phyloP scores from a whole-genome alignment of 2,329 filamentous ascomycete species.

The Sporothrix brasiliensis region DNA sequence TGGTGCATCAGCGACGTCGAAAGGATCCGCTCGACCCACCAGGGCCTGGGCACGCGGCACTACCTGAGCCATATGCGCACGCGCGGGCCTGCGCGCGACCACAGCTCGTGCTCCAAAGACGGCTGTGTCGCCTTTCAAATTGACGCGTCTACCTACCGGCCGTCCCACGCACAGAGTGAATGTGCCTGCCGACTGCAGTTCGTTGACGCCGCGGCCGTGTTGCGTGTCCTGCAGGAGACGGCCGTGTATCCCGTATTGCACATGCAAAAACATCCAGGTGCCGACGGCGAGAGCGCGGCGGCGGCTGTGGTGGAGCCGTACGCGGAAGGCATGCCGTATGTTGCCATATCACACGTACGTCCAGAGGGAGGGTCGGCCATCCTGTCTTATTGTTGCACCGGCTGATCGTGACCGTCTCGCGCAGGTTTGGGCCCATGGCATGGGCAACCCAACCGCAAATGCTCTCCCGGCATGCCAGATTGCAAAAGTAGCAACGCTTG shows the following conservation, averaged over 20 bases:
- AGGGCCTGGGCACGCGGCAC: constrained; percentile 38
- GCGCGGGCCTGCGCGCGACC: constrained; percentile 33
- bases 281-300: not conserved
- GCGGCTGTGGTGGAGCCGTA: constrained; percentile 38
- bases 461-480: constrained; percentile 43
- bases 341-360: constrained; percentile 44
- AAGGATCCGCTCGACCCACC: constrained; percentile 38
- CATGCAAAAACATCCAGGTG: not conserved
- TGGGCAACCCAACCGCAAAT: constrained; percentile 42
- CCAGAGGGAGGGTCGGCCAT: too few species aligned
- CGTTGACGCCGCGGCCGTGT: not conserved
- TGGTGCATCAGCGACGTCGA: constrained; percentile 44
- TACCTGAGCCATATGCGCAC: constrained; percentile 38
- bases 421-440: constrained; percentile 44
- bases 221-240: not conserved
- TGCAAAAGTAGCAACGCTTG: constrained; percentile 37
- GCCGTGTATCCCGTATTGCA: not conserved
- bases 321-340: constrained; percentile 38
- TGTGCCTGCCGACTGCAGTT: constrained; percentile 38
- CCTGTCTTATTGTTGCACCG: too few species aligned
- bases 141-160: constrained; percentile 39
- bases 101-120: constrained; percentile 39
- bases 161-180: constrained; percentile 35
- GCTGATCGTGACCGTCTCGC: too few species aligned
- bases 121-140: constrained; percentile 42